These are phyloP conservation scores for Geranomyces michiganensis DNA, from an alignment of 192 early-diverging fungal species.

Conservation along the genomic window DNA sequence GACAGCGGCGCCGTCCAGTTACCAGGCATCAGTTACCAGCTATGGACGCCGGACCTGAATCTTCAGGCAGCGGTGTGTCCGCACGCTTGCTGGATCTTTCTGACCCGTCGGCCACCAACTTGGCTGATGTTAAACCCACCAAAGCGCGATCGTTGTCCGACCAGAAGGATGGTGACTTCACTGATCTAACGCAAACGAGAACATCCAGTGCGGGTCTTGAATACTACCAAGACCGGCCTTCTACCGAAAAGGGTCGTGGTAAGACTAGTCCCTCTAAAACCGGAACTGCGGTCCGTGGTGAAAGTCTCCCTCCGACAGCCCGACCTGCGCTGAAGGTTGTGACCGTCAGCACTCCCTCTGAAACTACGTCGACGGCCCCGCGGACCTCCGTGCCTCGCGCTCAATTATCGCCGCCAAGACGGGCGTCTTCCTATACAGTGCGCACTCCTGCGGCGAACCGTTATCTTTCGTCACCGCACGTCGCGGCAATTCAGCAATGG, in stretches of 20 bases:
- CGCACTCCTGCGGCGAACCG: constrained; percentile 25
- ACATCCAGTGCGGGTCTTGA: background rate
- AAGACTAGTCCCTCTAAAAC: background rate
- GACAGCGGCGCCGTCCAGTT: too few species aligned
- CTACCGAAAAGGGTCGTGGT: too few species aligned
- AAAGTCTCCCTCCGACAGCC: background rate
- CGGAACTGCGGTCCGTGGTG: background rate
- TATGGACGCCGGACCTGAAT: too few species aligned
- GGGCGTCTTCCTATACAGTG: constrained; percentile 16
- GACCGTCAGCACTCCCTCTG: background rate
- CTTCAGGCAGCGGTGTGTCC: too few species aligned
- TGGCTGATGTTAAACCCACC: background rate
- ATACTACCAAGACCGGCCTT: background rate
- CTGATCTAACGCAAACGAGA: constrained; percentile 9
- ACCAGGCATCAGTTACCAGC: too few species aligned
- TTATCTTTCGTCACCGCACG: constrained; percentile 13
- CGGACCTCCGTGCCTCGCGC: constrained; percentile 9
- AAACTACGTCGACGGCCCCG: background rate
- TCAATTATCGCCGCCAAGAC: constrained; percentile 14
- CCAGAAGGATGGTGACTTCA: background rate
- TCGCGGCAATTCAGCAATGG: background rate
- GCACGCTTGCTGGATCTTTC: constrained; percentile 12
- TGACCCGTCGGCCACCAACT: background rate
- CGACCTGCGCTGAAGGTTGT: background rate
- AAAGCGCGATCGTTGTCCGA: background rate